A percentile compares a stretch with the other conserved stretches of the same genome.
Conservation (phyloP, 305 asterid species). For the Fraxinus paxiana region DNA sequence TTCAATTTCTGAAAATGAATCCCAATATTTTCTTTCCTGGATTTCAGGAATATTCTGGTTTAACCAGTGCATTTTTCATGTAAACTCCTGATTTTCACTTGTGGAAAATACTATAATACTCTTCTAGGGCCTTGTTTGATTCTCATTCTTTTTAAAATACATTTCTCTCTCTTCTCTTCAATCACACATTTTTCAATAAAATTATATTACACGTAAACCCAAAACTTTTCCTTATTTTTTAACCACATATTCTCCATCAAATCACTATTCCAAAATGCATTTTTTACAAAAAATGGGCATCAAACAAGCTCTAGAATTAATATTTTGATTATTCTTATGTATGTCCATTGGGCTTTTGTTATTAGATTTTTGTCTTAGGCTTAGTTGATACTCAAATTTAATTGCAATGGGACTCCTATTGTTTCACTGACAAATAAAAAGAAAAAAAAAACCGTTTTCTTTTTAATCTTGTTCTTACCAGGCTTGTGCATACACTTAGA, state of each 20-base stretch:
- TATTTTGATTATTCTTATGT: neutral
- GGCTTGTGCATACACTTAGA: conserved; percentile 55
- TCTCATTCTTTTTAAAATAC: no score
- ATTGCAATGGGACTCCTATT: neutral
- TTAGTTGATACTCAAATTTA: neutral
- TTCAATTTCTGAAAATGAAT: neutral
- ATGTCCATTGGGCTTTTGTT: neutral
- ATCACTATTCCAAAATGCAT: no score
- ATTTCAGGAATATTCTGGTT: neutral
- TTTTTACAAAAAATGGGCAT: no score
- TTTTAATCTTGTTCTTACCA: conserved; percentile 27
- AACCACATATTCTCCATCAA: no score
- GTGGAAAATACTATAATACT: neutral
- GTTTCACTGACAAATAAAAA: neutral
- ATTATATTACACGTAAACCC: no score
- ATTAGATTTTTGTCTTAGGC: neutral
- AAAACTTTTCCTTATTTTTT: no score
- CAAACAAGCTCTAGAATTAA: neutral
- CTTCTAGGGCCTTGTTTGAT: no score
- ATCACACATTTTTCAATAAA: no score
- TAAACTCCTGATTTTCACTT: neutral
- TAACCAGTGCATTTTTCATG: neutral
- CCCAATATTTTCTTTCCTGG: neutral
- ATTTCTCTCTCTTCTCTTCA: no score
- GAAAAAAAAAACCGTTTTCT: neutral